Conservation (phyloP, 2,329 filamentous ascomycete genomes). For the Nannizziopsis barbatae region DNA sequence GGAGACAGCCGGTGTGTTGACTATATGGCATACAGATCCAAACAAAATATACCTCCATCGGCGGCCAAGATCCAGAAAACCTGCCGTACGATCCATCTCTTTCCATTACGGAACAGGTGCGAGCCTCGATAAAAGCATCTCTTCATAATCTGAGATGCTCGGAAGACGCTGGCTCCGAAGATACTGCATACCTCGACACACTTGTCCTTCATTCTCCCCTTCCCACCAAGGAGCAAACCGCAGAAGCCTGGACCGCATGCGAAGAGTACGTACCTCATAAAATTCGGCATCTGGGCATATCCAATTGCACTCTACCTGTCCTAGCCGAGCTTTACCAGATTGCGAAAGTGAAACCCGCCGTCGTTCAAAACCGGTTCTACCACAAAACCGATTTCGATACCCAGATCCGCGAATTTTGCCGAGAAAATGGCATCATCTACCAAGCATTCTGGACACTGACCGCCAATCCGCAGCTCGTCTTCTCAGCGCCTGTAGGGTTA, state of each 20-base stretch:
- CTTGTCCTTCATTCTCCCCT: constrained; percentile 50
- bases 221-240: constrained; percentile 41
- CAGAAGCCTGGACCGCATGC: constrained; percentile 55
- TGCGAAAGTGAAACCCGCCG: constrained; percentile 43
- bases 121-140: constrained; percentile 55
- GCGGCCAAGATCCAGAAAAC: constrained; percentile 49
- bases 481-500: constrained; percentile 37
- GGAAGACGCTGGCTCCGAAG: constrained; percentile 18
- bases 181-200: constrained; percentile 46
- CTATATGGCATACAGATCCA: constrained; percentile 45
- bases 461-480: constrained; percentile 44
- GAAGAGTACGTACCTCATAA: constrained; percentile 54
- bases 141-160: constrained; percentile 47
- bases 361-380: constrained; percentile 70
- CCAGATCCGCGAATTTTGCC: constrained; percentile 47
- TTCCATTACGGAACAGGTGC: constrained; percentile 53
- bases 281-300: constrained; percentile 61
- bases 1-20: neutral
- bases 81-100: constrained; percentile 53
- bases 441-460: constrained; percentile 53
- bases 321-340: constrained; percentile 44
- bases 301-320: constrained; percentile 53
- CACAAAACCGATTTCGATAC: constrained; percentile 48
- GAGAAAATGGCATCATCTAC: constrained; percentile 43
- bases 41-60: constrained; percentile 66